These are phyloP conservation scores for Wallacemonas sp. DNA, from an alignment of 208 protist species.

Conservation along the genomic window DNA sequence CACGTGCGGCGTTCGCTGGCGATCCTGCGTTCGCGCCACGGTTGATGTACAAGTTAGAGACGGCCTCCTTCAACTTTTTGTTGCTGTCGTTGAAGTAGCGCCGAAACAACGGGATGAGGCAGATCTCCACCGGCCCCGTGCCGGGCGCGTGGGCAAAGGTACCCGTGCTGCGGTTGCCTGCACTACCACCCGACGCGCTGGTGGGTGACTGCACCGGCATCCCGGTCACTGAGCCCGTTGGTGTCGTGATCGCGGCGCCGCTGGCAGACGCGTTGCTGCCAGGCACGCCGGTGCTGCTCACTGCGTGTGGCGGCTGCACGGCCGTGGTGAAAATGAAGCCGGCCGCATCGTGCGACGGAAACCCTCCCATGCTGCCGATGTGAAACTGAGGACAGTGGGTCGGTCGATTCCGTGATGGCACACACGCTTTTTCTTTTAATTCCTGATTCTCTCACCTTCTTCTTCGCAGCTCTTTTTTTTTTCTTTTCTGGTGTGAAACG, in stretches of 20 bases:
- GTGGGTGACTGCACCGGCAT: neutral
- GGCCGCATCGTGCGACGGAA: slow-evolving; percentile 83
- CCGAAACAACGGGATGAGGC: slow-evolving; percentile 76
- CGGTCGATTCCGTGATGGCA: too few relatives aligned
- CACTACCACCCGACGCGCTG: slow-evolving; percentile 5
- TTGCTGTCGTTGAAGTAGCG: slow-evolving; percentile 85
- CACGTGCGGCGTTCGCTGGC: neutral
- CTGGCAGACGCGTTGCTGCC: neutral
- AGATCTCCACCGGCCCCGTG: slow-evolving; percentile 52
- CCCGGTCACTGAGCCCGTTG: neutral
- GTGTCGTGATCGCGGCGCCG: neutral
- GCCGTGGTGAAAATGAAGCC: slow-evolving; percentile 76
- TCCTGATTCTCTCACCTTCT: slow-evolving; percentile 1
- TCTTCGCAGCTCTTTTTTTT: slow-evolving; percentile 14
- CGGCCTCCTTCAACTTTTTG: slow-evolving; percentile 59
- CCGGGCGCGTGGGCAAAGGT: neutral
- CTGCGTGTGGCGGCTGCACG: slow-evolving; percentile 36
- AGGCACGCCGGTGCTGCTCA: slow-evolving; percentile 8
- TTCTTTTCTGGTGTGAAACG: slow-evolving; percentile 2
- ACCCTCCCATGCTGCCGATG: slow-evolving; percentile 61
- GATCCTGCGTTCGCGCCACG: neutral
- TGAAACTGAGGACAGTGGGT: too few relatives aligned
- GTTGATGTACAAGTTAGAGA: slow-evolving; percentile 46
- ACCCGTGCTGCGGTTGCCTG: neutral
- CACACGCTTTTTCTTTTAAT: slow-evolving; percentile 4